Percentiles rank a stretch among this genome's conserved stretches.
phyloP scores from a whole-genome alignment of 352 stramenopile species.

The Thraustochytrium sp. region DNA sequence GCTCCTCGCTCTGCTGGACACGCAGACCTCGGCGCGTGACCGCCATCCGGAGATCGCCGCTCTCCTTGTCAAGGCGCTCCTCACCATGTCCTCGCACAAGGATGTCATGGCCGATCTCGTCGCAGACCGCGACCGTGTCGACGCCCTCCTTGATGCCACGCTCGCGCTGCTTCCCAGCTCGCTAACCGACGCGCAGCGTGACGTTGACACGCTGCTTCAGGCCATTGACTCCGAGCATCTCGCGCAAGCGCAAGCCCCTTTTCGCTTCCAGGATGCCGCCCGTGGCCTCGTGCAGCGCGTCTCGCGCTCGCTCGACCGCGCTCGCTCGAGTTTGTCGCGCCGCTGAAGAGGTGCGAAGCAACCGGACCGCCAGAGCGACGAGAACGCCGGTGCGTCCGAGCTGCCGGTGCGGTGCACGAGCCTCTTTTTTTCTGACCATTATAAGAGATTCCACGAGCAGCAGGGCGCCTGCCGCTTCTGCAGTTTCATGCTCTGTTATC shows the following conservation, averaged over 20 bases:
- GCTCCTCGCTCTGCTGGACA: not conserved
- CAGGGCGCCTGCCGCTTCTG: not conserved
- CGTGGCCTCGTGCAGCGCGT: not conserved
- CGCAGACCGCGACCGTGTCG: not conserved
- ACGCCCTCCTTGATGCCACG: not conserved
- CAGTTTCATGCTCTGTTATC: not conserved
- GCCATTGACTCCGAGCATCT: not conserved
- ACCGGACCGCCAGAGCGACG: not conserved
- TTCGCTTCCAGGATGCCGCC: not conserved
- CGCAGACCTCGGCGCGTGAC: not conserved
- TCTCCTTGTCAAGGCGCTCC: not conserved
- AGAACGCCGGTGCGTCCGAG: not conserved
- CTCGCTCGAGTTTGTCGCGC: not conserved
- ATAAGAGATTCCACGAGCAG: too few species aligned
- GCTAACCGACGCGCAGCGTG: not conserved
- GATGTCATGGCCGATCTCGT: conserved; percentile 4
- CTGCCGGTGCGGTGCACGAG: not conserved
- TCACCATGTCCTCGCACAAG: conserved; percentile 33
- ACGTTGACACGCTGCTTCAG: not conserved
- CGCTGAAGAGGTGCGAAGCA: not conserved
- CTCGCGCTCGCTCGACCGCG: not conserved
- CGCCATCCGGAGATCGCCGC: not conserved
- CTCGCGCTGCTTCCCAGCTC: not conserved
- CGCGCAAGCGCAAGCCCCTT: not conserved
- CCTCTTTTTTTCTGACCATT: not conserved